Base-by-base conservation (phyloP, 2,329 filamentous ascomycete species). In the Trichoderma sp. region DNA sequence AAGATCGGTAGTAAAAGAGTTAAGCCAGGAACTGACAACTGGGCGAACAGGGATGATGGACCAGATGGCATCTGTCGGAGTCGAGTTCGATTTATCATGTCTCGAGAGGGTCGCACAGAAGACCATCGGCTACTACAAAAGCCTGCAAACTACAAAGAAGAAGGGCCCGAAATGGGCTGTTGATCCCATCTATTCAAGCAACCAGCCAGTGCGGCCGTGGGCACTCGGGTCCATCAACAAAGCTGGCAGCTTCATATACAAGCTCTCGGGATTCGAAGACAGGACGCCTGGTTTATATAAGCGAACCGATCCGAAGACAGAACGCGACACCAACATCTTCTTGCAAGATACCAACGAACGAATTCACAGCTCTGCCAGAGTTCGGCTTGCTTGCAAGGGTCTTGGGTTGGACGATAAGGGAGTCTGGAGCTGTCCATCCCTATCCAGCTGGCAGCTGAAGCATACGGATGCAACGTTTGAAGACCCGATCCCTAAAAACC, bases 311-410 rank as follows among this genome's bases (percentile, higher is more conserved):
- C 80, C 82, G 2, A 78, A 80, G 59, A 82, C 81, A 1, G 81
- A 83, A 9, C 76, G 76, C 13, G 75, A 78, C 36, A 78, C 79
- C 53, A 74, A 76, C 1, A 78, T 79, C 9, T 87, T 83, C 71
- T 82, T 89, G 30, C 76, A 83, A 66, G 82, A 86, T 72, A 89
- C 87, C 11, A 86, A 88, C 74, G 87, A 89, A 77, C 82, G 84
- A 9, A 83, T 88, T 39, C 87, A 89, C 76, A 84, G 84, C 73
- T 86, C 85, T 2, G 87, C 87, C 1, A 83, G 87, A 1, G 81
- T 87, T n/a, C 83, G 86, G 4, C 81, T 88, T 15, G 84, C 84
- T 2, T 85, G 84, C 72, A 76, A 82, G 65, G 87, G 87, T 2
- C 81, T 87, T 3, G 85, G 83, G 0, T 79, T 85, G 36, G 83